These are phyloP conservation scores for Aciculoconidium aculeatum DNA, from an alignment of 805 yeast genomes.

Conservation along the genomic window DNA sequence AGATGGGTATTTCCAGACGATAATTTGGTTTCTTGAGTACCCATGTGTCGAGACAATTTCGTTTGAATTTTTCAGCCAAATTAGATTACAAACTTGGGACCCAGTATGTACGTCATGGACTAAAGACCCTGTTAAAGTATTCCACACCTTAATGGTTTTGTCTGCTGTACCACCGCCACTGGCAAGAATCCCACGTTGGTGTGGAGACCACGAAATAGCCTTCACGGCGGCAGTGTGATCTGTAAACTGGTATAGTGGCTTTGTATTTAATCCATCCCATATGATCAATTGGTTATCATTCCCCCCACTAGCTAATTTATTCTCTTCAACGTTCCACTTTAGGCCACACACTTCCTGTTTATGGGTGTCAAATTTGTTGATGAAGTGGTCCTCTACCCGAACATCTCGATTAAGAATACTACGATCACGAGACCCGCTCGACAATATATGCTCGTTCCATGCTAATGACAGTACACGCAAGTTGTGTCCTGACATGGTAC, in stretches of 20 bases:
- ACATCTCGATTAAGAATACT: constrained; percentile 88
- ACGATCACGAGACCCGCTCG: constrained; percentile 84
- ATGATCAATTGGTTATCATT: constrained; percentile 83
- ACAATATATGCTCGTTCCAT: constrained; percentile 88
- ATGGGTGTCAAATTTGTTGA: constrained; percentile 67
- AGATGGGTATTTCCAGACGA: constrained; percentile 89
- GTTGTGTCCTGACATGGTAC: constrained; percentile 90
- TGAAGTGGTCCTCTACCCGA: constrained; percentile 75
- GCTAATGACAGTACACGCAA: constrained; percentile 81
- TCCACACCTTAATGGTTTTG: constrained; percentile 86
- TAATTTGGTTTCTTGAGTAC: constrained; percentile 81
- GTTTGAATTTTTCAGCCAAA: constrained; percentile 88
- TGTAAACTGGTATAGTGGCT: constrained; percentile 66
- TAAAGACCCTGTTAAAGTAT: constrained; percentile 70
- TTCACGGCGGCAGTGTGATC: constrained; percentile 95
- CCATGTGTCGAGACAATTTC: constrained; percentile 96
- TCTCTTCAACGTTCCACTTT: constrained; percentile 87
- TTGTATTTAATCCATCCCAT: constrained; percentile 74
- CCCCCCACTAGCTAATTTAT: constrained; percentile 91
- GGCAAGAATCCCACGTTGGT: constrained; percentile 87
- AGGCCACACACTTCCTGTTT: constrained; percentile 95
- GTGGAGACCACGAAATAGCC: constrained; percentile 97
- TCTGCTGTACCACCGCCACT: constrained; percentile 98
- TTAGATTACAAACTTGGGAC: constrained; percentile 90
- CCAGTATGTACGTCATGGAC: constrained; percentile 87